Percentiles rank a stretch among this genome's conserved stretches.
phyloP scores from a whole-genome alignment of 768 basidiomycete genomes.

The Hirschioporus abietinus region DNA sequence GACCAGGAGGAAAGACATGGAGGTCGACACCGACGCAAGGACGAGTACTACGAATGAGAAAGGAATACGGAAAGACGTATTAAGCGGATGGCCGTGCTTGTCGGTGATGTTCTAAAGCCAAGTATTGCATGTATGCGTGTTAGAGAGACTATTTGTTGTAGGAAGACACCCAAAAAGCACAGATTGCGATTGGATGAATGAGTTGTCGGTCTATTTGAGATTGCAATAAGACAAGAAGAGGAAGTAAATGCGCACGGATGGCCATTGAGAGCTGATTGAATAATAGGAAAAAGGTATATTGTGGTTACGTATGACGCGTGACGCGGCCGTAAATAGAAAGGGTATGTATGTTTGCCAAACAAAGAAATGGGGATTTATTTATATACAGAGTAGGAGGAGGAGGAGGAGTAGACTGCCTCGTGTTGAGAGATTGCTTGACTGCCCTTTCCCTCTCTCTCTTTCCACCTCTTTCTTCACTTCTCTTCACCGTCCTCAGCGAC shows the following conservation, averaged over 20 bases:
- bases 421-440: background rate
- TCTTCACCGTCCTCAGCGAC: slow-evolving; percentile 1
- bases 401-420: background rate
- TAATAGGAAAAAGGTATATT: background rate
- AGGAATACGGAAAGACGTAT: background rate
- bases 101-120: background rate
- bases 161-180: background rate
- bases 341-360: background rate
- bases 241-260: background rate
- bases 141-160: background rate
- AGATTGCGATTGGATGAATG: background rate
- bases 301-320: background rate
- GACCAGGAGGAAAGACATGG: slow-evolving; percentile 27
- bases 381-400: background rate
- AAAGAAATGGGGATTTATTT: background rate
- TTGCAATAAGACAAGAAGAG: background rate
- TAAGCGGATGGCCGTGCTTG: background rate
- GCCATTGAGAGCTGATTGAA: background rate
- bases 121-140: background rate
- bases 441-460: slow-evolving; percentile 5
- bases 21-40: slow-evolving; percentile 11
- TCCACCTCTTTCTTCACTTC: slow-evolving; percentile 2
- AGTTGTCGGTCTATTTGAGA: too few relatives aligned
- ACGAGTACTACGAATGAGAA: background rate
- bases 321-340: background rate